Conservation (phyloP, 1,139 yeast species). For the Kurtzmaniella quercitrusa region DNA sequence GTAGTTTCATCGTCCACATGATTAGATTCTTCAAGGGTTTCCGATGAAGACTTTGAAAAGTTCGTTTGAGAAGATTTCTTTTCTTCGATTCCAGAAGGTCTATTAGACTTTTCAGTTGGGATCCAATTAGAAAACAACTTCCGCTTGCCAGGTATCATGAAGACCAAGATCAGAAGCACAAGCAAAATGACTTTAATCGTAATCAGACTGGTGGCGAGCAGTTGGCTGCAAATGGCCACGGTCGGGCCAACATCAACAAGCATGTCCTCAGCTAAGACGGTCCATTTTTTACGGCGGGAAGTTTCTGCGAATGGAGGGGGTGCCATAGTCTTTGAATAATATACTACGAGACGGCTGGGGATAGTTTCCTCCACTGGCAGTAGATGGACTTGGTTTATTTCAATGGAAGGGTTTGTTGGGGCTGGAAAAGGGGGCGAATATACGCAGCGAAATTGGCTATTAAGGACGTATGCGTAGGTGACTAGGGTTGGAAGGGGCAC, state of each 20-base stretch:
- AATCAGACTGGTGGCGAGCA: slow-evolving; percentile 12
- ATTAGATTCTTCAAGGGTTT: not conserved
- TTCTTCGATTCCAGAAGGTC: not conserved
- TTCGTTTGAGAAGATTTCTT: not conserved
- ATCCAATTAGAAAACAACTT: too few relatives aligned
- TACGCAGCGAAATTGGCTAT: too few relatives aligned
- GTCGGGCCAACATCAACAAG: slow-evolving; percentile 4
- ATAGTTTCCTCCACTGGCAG: not conserved
- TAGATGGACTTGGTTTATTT: not conserved
- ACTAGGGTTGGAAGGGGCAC: too few relatives aligned
- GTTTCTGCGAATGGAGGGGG: not conserved
- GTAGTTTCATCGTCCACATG: too few relatives aligned
- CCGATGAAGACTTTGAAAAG: not conserved
- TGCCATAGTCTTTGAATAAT: not conserved
- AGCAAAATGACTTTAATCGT: not conserved
- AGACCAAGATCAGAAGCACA: not conserved
- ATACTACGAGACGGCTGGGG: not conserved
- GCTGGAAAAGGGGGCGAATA: too few relatives aligned
- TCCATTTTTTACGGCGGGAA: slow-evolving; percentile 7
- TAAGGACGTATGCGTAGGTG: too few relatives aligned
- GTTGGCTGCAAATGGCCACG: slow-evolving; percentile 13
- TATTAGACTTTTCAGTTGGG: too few relatives aligned
- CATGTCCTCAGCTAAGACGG: slow-evolving; percentile 3
- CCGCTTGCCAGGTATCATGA: not conserved
- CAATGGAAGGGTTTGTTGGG: too few relatives aligned